A percentile compares a stretch with the other conserved stretches of the same genome.
These are phyloP conservation scores for Bathelium albidoporum DNA, from an alignment of 495 filamentous ascomycete species.

Conservation along the genomic window DNA sequence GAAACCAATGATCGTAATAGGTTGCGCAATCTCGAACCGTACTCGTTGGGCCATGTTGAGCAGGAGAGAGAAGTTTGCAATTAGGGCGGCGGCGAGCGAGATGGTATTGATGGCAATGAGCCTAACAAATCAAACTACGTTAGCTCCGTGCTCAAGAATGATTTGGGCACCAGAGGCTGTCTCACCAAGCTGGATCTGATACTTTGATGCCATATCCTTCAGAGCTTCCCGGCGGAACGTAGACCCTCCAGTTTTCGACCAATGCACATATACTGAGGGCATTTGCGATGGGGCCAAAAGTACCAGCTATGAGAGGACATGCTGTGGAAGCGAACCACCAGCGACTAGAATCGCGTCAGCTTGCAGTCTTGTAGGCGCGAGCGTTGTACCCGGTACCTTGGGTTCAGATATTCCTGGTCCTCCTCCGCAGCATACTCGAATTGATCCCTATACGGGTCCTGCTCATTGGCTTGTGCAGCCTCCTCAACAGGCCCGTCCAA, in stretches of 20 bases:
- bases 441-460: slow-evolving; percentile 19
- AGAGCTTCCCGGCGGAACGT: slow-evolving; percentile 40
- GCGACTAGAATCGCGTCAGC: slow-evolving; percentile 33
- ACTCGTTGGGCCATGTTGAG: slow-evolving; percentile 61
- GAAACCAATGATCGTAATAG: slow-evolving; percentile 56
- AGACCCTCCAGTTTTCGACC: slow-evolving; percentile 61
- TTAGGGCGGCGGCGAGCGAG: slow-evolving; percentile 58
- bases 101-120: slow-evolving; percentile 62
- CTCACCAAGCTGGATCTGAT: slow-evolving; percentile 59
- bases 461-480: slow-evolving; percentile 38
- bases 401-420: slow-evolving; percentile 42
- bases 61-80: slow-evolving; percentile 62
- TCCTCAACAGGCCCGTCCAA: slow-evolving; percentile 44
- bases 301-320: slow-evolving; percentile 72
- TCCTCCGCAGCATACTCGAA: slow-evolving; percentile 24
- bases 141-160: background rate
- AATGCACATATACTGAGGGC: slow-evolving; percentile 74
- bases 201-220: slow-evolving; percentile 44
- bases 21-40: slow-evolving; percentile 47
- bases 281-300: slow-evolving; percentile 74
- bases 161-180: background rate
- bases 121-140: slow-evolving; percentile 31
- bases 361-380: background rate
- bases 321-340: slow-evolving; percentile 86
- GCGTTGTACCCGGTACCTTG: slow-evolving; percentile 33